A percentile compares a stretch with the other conserved stretches of the same genome.
phyloP scores from a whole-genome alignment of 73 alveolate genomes.

The Paramecium octaurelia region DNA sequence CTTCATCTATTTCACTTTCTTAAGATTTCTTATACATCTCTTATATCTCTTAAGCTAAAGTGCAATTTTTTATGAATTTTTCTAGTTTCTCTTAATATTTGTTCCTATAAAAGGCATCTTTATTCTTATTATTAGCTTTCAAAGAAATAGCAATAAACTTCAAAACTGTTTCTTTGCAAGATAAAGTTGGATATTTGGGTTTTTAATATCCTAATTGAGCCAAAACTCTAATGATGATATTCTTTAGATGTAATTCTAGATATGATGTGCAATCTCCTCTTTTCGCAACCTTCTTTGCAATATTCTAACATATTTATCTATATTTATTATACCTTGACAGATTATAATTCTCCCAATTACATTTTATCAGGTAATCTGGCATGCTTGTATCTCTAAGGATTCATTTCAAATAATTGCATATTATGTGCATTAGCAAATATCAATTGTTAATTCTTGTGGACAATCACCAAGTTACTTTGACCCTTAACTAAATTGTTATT shows the following conservation, averaged over 20 bases:
- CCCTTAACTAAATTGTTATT: conserved; percentile 71
- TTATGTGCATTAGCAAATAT: conserved; percentile 69
- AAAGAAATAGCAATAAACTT: conserved; percentile 90
- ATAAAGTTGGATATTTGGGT: conserved; percentile 91
- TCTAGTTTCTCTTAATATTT: conserved; percentile 82
- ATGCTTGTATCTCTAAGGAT: conserved; percentile 77
- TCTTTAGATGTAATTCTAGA: conserved; percentile 87
- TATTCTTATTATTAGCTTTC: conserved; percentile 92
- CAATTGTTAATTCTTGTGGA: conserved; percentile 66
- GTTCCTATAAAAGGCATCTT: conserved; percentile 80
- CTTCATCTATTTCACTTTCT: conserved; percentile 58
- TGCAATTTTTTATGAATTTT: conserved; percentile 82
- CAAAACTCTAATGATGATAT: conserved; percentile 86
- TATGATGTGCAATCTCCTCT: conserved; percentile 88
- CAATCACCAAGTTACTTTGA: conserved; percentile 64
- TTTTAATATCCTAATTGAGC: conserved; percentile 86
- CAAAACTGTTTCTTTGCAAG: conserved; percentile 91
- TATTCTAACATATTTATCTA: conserved; percentile 3
- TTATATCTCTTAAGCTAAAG: conserved; percentile 81
- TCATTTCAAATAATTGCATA: conserved; percentile 67
- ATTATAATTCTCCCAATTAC: conserved; percentile 54
- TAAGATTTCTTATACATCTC: conserved; percentile 39
- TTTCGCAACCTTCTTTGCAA: conserved; percentile 69
- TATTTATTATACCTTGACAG: neutral
- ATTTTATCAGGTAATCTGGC: conserved; percentile 73